Conservation (phyloP, 495 filamentous ascomycete species). For the Aspergillus bertholletiae region DNA sequence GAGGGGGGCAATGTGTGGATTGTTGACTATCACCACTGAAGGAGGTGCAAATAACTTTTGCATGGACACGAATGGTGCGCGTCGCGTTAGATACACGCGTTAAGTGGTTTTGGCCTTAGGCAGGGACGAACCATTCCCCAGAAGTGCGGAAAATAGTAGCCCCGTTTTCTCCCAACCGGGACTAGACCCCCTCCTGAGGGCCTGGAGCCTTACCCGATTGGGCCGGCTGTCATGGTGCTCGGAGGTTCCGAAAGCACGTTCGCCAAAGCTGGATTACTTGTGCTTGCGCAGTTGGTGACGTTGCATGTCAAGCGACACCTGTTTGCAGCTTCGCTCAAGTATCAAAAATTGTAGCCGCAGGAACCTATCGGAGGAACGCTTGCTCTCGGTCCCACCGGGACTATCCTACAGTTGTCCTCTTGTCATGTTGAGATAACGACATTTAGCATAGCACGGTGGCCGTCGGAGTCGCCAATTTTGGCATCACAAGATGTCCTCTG, state of each 20-base stretch:
- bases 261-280: slow-evolving; percentile 7
- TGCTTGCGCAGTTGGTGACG: slow-evolving; percentile 4
- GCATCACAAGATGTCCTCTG: slow-evolving; percentile 58
- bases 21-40: slow-evolving; percentile 3
- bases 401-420: slow-evolving; percentile 17
- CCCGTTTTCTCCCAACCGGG: slow-evolving; percentile 1
- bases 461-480: slow-evolving; percentile 34
- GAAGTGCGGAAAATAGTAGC: slow-evolving; percentile 7
- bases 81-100: slow-evolving; percentile 36
- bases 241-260: slow-evolving; percentile 20
- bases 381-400: background rate
- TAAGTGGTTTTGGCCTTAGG: slow-evolving; percentile 42
- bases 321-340: background rate
- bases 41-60: slow-evolving; percentile 29
- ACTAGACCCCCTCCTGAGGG: slow-evolving; percentile 7
- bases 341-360: background rate
- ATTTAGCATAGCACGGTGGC: slow-evolving; percentile 33
- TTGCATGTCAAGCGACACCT: slow-evolving; percentile 1
- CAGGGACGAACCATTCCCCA: background rate
- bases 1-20: slow-evolving; percentile 19
- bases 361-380: background rate
- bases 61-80: slow-evolving; percentile 29
- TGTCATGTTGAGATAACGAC: slow-evolving; percentile 45
- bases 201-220: slow-evolving; percentile 32
- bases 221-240: slow-evolving; percentile 28